Percentiles rank a stretch among this genome's conserved stretches.
Conservation (phyloP, 1,139 yeast genomes). For the Scheffersomyces parashehatae region DNA sequence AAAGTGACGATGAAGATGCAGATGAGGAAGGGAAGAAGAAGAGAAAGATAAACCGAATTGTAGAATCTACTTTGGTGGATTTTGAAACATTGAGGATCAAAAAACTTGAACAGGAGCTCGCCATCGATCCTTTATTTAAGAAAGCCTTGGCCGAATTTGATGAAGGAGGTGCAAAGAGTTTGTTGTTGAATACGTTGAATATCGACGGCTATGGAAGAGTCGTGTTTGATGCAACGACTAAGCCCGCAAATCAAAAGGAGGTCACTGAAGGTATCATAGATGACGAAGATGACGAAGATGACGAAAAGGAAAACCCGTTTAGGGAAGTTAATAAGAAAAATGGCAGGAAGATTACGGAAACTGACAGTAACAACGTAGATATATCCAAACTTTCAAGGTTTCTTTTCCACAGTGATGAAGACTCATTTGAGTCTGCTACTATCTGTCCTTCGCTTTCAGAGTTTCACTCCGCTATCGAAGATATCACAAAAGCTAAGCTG, state of each 20-base stretch:
- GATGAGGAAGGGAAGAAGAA: constrained; percentile 25
- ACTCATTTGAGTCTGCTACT: constrained; percentile 36
- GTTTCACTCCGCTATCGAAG: constrained; percentile 57
- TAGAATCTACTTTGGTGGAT: constrained; percentile 48
- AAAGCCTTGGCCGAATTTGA: constrained; percentile 91
- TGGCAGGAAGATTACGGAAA: constrained; percentile 2
- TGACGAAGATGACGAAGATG: constrained; percentile 13
- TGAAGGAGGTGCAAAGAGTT: constrained; percentile 91
- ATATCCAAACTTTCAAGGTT: constrained; percentile 21
- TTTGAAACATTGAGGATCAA: constrained; percentile 66
- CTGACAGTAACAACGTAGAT: constrained; percentile 16
- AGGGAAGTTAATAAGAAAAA: constrained; percentile 28
- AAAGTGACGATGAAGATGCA: constrained; percentile 11
- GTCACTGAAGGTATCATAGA: constrained; percentile 9
- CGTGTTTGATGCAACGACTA: constrained; percentile 59
- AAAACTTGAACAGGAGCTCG: constrained; percentile 72
- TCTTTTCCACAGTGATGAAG: constrained; percentile 31
- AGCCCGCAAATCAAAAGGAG: constrained; percentile 17
- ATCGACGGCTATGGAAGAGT: constrained; percentile 61
- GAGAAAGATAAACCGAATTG: constrained; percentile 40
- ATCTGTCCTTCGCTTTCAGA: constrained; percentile 67
- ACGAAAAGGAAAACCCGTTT: constrained; percentile 20
- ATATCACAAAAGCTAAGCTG: constrained; percentile 55
- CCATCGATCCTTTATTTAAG: constrained; percentile 85
- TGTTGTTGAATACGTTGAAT: constrained; percentile 69